Conservation (phyloP, 2,329 filamentous ascomycete species). For the Laburnicola sp. region DNA sequence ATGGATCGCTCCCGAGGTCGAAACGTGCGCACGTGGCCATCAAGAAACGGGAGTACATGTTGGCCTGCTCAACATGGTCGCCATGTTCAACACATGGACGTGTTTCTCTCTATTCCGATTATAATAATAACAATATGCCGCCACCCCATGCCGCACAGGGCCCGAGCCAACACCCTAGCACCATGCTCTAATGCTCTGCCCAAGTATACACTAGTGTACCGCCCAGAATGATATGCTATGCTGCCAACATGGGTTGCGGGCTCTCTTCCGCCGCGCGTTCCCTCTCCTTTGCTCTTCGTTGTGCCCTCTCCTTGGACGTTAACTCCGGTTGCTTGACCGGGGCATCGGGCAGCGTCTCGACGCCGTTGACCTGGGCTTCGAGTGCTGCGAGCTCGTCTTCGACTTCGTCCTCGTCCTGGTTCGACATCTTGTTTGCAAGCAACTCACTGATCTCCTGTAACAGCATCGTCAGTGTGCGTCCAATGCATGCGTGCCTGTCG, state of each 20-base stretch:
- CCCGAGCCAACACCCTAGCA: slow-evolving; percentile 29
- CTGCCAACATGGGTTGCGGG: slow-evolving; percentile 44
- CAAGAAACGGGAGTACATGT: background rate
- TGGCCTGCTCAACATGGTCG: background rate
- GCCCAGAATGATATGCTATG: slow-evolving; percentile 17
- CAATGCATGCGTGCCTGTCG: background rate
- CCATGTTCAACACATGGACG: background rate
- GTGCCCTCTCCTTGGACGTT: slow-evolving; percentile 32
- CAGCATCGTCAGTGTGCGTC: slow-evolving; percentile 5
- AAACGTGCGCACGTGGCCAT: slow-evolving; percentile 27
- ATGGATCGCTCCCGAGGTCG: background rate
- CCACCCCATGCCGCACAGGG: background rate
- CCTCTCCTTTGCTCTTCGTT: slow-evolving; percentile 30
- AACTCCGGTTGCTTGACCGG: slow-evolving; percentile 40
- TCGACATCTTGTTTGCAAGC: slow-evolving; percentile 84
- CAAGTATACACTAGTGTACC: background rate
- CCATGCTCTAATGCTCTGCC: slow-evolving; percentile 22
- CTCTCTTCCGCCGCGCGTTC: slow-evolving; percentile 38
- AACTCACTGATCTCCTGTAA: slow-evolving; percentile 86
- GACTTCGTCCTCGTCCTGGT: slow-evolving; percentile 95
- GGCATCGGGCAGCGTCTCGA: slow-evolving; percentile 44
- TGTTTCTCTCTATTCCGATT: background rate
- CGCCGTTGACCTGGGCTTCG: slow-evolving; percentile 63
- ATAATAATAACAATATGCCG: slow-evolving; percentile 3
- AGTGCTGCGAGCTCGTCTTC: slow-evolving; percentile 90